Base-by-base conservation (phyloP, 768 basidiomycete genomes). In the Coprinopsis sp. region DNA sequence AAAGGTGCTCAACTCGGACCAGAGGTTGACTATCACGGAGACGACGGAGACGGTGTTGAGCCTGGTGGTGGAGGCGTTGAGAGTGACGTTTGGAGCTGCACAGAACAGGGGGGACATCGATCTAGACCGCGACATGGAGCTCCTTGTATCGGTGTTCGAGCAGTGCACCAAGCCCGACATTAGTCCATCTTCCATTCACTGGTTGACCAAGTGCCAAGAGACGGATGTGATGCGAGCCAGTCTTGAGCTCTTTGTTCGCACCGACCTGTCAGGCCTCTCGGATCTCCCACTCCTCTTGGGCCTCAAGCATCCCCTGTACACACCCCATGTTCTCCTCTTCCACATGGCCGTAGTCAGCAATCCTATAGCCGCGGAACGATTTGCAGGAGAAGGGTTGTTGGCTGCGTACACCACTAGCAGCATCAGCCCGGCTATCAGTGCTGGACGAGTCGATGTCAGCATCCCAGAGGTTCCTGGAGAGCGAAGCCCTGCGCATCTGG, bases 321-420 rank as follows among this genome's bases (percentile, higher is more conserved):
- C 85, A 0, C 81, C 86, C 0, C 85, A 89, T 55, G 70, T 95
- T 47, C 78, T 96, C 44, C 69, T 84, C 24, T 89, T 96, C 69
- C 91, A 95, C 58, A 85, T 92, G 71, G 79, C 88, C 1, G 66
- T 96, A 16, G 89, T 87, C 13, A 79, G 79, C 49, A 75, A 87
- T 44, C 78, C 84, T 0, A 74, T 78, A 1, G 83, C 89, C 0
- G 91, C 93, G 0, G 92, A 95, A 61, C 71, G 87, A 48, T 77
- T 96, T 21, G 91, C 91, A 4, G 82, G 84, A 54, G 89, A 87
- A 52, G 91, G 91, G 25, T 71, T 91, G 1, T 66, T 95, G 16
- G 66, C 82, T 0, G 87, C 91, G 0, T 93, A 95, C 60, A 84
- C 82, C 58, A 88, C 87, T 55, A 93, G 88, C 59, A 76, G 75